phyloP scores from a whole-genome alignment of 2,329 filamentous ascomycete genomes.

The Chaetomiaceae sp. region DNA sequence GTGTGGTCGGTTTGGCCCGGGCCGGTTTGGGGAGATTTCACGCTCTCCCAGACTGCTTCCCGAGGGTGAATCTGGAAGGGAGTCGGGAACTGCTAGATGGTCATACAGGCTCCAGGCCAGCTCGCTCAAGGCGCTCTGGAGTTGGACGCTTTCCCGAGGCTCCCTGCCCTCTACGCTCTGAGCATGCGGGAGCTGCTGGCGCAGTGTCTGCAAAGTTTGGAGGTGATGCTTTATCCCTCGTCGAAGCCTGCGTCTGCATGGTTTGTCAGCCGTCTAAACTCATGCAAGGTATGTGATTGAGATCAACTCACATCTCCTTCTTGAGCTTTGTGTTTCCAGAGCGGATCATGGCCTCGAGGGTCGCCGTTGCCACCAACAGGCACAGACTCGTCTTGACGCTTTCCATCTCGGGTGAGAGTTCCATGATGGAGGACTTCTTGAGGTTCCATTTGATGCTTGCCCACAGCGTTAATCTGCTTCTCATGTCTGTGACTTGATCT shows the following conservation, averaged over 20 bases:
- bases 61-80: not conserved
- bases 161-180: too few relatives aligned
- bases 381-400: not conserved
- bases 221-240: not conserved
- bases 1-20: not conserved
- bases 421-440: not conserved
- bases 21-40: not conserved
- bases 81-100: not conserved
- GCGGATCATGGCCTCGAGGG: not conserved
- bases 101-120: not conserved
- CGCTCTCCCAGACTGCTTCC: fast-evolving
- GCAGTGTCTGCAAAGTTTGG: not conserved
- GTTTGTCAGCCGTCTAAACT: not conserved
- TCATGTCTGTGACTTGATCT: not conserved
- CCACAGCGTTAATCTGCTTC: not conserved
- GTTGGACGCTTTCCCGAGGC: not conserved
- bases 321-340: not conserved
- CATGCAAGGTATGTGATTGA: not conserved
- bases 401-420: not conserved
- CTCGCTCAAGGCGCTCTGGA: not conserved
- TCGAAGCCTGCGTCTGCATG: not conserved
- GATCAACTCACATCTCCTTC: not conserved
- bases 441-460: not conserved
- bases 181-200: not conserved
- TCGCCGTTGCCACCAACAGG: not conserved